Evolutionary conservation across 139 green algal species (phyloP).

Genomic region (Spirogloea muscicola): DNA sequence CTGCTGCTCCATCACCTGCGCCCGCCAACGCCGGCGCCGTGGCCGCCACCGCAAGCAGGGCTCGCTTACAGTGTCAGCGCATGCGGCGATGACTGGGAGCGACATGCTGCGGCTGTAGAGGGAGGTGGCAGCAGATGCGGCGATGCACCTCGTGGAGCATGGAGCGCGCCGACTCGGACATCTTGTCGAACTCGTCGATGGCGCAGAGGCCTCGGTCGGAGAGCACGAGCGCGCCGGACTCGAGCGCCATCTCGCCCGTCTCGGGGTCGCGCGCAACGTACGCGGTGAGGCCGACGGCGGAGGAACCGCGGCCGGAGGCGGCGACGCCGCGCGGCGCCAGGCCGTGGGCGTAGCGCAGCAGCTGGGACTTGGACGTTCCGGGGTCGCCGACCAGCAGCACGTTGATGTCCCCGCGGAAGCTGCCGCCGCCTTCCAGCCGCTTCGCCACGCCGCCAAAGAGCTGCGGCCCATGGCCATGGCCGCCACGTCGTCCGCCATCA

Average conservation of each 20-base stretch:
- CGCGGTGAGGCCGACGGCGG: slow-evolving; percentile 90
- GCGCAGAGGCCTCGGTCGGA: slow-evolving; percentile 90
- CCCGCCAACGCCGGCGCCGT: too few species aligned
- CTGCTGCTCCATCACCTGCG: slow-evolving; percentile 98
- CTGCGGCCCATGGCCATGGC: slow-evolving; percentile 10
- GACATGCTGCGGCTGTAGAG: too few species aligned
- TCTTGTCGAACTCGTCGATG: slow-evolving; percentile 99
- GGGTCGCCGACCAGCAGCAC: slow-evolving; percentile 94
- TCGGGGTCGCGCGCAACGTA: slow-evolving; percentile 91
- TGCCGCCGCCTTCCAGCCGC: slow-evolving; percentile 5
- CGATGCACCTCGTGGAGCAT: slow-evolving; percentile 74
- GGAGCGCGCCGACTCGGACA: slow-evolving; percentile 81
- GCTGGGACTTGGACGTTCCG: slow-evolving; percentile 90
- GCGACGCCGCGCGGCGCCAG: slow-evolving; percentile 93
- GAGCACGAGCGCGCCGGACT: slow-evolving; percentile 92
- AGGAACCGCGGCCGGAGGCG: slow-evolving; percentile 85
- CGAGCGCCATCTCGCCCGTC: slow-evolving; percentile 89
- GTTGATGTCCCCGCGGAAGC: slow-evolving; percentile 85
- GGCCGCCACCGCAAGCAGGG: too few species aligned
- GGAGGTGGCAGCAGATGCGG: too few species aligned
- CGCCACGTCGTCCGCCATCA: too few species aligned
- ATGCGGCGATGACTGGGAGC: too few species aligned
- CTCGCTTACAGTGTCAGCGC: too few species aligned
- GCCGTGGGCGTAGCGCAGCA: slow-evolving; percentile 92
- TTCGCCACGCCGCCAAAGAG: slow-evolving; percentile 56